Conservation (phyloP, 176 grass and related monocot species). For the Bolboschoenus planiculmis region DNA sequence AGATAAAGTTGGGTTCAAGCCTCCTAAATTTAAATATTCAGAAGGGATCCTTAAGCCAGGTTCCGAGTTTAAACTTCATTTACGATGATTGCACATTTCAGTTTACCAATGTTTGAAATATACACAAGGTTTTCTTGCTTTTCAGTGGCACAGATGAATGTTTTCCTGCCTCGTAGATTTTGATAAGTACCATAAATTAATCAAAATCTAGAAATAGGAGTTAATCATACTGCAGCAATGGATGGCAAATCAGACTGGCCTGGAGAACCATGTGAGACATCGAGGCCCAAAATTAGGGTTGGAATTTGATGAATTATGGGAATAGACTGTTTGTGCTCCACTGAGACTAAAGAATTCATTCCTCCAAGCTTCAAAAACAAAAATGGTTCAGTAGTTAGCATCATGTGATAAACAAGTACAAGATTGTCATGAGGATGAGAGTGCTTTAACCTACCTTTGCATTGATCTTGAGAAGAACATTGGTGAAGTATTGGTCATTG, state of each 20-base stretch:
- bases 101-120: background rate
- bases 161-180: background rate
- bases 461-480: slow-evolving; percentile 96
- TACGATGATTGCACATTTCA: background rate
- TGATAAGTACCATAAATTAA: background rate
- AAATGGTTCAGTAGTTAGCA: slow-evolving; percentile 24
- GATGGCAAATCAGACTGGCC: slow-evolving; percentile 69
- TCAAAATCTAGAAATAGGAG: slow-evolving; percentile 8
- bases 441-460: slow-evolving; percentile 48
- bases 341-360: slow-evolving; percentile 56
- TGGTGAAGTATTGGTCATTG: slow-evolving; percentile 92
- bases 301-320: slow-evolving; percentile 46
- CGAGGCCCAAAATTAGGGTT: slow-evolving; percentile 78
- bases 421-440: background rate
- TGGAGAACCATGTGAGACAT: slow-evolving; percentile 76
- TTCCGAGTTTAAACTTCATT: background rate
- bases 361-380: slow-evolving; percentile 62
- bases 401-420: slow-evolving; percentile 6
- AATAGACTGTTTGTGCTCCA: slow-evolving; percentile 42
- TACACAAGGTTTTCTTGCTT: background rate
- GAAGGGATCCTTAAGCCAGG: background rate
- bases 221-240: slow-evolving; percentile 53
- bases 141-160: background rate
- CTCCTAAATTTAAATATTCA: background rate
- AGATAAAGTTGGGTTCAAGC: too few species aligned